These are phyloP conservation scores for Albizia julibrissin DNA, from an alignment of 306 rosid genomes.

Conservation along the genomic window DNA sequence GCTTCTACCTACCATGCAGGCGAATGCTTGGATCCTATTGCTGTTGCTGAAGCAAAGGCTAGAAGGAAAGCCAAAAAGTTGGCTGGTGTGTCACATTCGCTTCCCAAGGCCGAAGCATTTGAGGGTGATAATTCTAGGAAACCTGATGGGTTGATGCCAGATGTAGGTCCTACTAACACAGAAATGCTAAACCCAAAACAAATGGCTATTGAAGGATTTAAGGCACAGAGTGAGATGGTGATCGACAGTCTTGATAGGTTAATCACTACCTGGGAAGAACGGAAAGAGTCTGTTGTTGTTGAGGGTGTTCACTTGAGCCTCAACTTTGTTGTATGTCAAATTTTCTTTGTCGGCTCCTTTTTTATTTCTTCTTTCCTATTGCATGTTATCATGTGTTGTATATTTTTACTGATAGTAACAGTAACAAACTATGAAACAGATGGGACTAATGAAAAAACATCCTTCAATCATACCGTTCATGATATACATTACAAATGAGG, in stretches of 20 bases:
- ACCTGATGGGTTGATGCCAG: constrained; percentile 45
- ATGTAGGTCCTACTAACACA: constrained; percentile 38
- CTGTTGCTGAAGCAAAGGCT: constrained; percentile 88
- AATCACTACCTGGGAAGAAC: constrained; percentile 96
- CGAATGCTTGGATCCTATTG: constrained; percentile 89
- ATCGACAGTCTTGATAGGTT: constrained; percentile 98
- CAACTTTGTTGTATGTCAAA: constrained; percentile 77
- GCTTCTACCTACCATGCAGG: constrained; percentile 99
- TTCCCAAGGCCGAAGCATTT: constrained; percentile 52
- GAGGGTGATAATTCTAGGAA: constrained; percentile 48
- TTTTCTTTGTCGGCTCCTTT: constrained; percentile 14
- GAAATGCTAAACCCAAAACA: constrained; percentile 75
- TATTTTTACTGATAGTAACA: constrained; percentile 25
- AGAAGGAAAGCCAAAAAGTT: constrained; percentile 69
- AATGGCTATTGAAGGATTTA: constrained; percentile 95
- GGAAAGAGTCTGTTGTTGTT: constrained; percentile 89
- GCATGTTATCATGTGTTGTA: neutral
- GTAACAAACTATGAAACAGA: constrained; percentile 47
- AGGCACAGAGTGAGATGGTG: constrained; percentile 99
- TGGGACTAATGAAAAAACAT: constrained; percentile 99
- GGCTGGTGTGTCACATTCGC: constrained; percentile 60
- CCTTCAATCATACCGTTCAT: constrained; percentile 95
- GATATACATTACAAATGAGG: constrained; percentile 92
- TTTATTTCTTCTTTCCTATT: constrained; percentile 1
- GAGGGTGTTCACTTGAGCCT: constrained; percentile 99